These are phyloP conservation scores for Arachnopeziza araneosa DNA, from an alignment of 2,329 filamentous ascomycete genomes.

Conservation along the genomic window DNA sequence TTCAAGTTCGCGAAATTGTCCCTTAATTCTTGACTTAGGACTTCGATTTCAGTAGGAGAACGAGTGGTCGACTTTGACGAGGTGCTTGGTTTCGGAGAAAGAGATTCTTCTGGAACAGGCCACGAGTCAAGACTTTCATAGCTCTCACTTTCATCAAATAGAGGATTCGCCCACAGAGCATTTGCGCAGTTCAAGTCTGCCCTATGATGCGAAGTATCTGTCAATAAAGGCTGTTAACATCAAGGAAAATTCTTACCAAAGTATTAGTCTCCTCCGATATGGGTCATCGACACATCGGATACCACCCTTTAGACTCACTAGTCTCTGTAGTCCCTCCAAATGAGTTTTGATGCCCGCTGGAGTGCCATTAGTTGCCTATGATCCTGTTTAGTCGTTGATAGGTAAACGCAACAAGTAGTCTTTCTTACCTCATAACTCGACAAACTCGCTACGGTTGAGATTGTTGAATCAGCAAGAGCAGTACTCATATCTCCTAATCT, in stretches of 20 bases:
- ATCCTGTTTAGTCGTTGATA: not conserved
- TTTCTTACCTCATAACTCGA: slow-evolving; percentile 15
- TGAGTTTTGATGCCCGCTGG: slow-evolving; percentile 5
- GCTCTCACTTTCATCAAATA: slow-evolving; percentile 2
- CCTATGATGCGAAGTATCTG: not conserved
- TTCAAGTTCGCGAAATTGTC: slow-evolving; percentile 8
- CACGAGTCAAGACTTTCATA: not conserved
- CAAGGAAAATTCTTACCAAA: slow-evolving; percentile 7
- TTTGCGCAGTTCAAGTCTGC: slow-evolving; percentile 15
- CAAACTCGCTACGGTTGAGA: slow-evolving; percentile 14
- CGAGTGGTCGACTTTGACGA: not conserved
- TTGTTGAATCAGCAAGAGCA: slow-evolving; percentile 10
- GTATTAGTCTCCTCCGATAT: slow-evolving; percentile 5
- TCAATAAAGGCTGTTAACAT: not conserved
- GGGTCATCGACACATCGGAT: slow-evolving; percentile 1
- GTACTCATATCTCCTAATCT: slow-evolving; percentile 2
- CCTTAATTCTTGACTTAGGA: slow-evolving; percentile 3
- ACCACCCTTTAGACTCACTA: slow-evolving; percentile 11
- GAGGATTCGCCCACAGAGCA: slow-evolving; percentile 6
- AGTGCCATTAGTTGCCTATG: slow-evolving; percentile 13
- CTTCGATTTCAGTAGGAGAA: not conserved
- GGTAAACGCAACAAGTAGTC: not conserved
- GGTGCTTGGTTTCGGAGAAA: not conserved
- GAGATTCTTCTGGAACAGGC: not conserved
- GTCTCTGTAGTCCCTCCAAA: slow-evolving; percentile 9